Evolutionary conservation across 2,329 filamentous ascomycete species (phyloP).

Genomic region (Pestalotiopsis sp.): DNA sequence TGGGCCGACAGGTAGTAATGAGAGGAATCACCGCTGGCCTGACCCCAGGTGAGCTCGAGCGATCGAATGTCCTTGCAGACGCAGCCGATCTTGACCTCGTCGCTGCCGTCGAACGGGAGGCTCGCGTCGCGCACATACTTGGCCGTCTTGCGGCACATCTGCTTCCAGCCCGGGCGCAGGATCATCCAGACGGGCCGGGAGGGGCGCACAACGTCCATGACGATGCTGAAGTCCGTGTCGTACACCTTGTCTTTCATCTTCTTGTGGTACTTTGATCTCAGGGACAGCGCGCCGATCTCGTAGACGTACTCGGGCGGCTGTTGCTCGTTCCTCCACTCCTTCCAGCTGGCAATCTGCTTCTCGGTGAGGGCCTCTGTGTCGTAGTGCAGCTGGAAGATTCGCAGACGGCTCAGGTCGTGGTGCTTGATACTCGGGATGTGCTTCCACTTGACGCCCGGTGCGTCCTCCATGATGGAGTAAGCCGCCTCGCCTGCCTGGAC

Average conservation of each 20-base stretch:
- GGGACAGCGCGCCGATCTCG: not conserved
- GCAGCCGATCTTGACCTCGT: not conserved
- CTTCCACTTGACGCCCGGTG: not conserved
- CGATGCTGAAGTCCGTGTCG: not conserved
- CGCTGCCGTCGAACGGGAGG: not conserved
- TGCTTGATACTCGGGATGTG: not conserved
- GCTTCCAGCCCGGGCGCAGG: not conserved
- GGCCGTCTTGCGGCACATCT: not conserved
- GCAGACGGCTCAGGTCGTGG: not conserved
- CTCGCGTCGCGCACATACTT: not conserved
- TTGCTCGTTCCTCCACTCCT: not conserved
- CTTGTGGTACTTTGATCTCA: not conserved
- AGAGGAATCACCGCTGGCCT: not conserved
- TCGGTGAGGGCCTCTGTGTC: not conserved
- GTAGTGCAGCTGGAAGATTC: not conserved
- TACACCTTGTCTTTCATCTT: not conserved
- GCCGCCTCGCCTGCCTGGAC: not conserved
- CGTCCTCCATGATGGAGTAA: not conserved
- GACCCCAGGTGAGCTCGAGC: not conserved
- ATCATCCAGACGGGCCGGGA: not conserved
- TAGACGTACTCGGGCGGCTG: not conserved
- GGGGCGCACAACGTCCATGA: not conserved
- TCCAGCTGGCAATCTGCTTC: not conserved
- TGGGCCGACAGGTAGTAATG: not conserved
- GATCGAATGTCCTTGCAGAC: not conserved